Evolutionary conservation across 768 basidiomycete genomes (phyloP).

Genomic region (Lyophyllum shimeji): DNA sequence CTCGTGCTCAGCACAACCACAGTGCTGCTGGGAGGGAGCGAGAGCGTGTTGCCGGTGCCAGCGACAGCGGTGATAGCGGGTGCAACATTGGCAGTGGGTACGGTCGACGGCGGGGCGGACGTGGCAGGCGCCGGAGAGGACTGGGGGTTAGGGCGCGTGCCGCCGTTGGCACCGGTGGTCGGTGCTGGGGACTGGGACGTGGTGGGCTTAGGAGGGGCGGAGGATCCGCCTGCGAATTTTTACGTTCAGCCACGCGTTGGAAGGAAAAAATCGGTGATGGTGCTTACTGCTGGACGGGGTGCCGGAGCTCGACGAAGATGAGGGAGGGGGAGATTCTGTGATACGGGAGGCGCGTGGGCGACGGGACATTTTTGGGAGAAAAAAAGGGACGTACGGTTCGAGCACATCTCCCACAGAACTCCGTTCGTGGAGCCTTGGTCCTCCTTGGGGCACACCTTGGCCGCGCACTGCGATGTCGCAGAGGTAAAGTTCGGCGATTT

Average conservation of each 20-base stretch:
- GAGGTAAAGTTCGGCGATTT: not conserved
- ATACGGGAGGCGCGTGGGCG: too few relatives aligned
- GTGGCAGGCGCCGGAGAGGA: not conserved
- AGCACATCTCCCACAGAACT: not conserved
- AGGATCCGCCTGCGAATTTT: not conserved
- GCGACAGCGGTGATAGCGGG: not conserved
- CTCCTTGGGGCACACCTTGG: not conserved
- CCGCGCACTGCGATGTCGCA: not conserved
- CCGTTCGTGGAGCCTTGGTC: not conserved
- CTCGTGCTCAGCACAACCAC: not conserved
- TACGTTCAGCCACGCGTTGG: not conserved
- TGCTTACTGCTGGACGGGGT: not conserved
- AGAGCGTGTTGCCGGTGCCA: not conserved
- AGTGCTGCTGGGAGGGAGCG: not conserved
- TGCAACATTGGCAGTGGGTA: not conserved
- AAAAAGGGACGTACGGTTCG: not conserved
- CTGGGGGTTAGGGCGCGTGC: not conserved
- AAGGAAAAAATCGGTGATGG: not conserved
- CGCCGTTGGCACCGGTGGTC: not conserved
- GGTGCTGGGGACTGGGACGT: not conserved
- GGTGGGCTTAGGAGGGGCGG: not conserved
- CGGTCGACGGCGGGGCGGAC: not conserved
- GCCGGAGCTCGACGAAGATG: not conserved
- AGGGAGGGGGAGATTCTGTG: not conserved
- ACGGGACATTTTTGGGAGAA: not conserved